Conservation (phyloP, 192 early-diverging fungal species). For the Backusella psychrophila region DNA sequence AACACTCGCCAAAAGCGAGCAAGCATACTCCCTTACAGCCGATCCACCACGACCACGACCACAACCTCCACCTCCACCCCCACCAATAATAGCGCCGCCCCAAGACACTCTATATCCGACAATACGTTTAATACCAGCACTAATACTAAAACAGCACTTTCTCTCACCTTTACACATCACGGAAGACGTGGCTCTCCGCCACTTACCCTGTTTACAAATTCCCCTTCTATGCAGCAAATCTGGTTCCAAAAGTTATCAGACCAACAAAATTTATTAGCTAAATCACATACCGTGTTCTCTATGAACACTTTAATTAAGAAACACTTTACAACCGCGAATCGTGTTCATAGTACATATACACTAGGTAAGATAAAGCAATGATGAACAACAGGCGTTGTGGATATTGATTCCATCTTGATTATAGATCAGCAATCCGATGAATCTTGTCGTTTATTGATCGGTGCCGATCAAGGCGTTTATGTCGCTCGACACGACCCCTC, state of each 20-base stretch:
- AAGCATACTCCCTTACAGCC: conserved; percentile 30
- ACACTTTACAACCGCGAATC: conserved; percentile 46
- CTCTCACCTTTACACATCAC: conserved; percentile 74
- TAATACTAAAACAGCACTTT: conserved; percentile 34
- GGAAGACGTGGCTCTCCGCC: conserved; percentile 60
- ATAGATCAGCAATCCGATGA: background rate
- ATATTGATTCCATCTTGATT: background rate
- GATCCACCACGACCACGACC: background rate
- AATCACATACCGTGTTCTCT: conserved; percentile 46
- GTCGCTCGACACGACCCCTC: conserved; percentile 25
- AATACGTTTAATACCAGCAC: background rate
- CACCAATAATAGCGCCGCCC: background rate
- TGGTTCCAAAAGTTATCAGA: conserved; percentile 81
- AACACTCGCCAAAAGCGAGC: conserved; percentile 26
- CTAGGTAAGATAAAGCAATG: conserved; percentile 31
- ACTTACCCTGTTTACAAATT: conserved; percentile 72
- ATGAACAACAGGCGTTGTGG: no score
- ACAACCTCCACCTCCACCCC: background rate
- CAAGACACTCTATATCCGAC: background rate
- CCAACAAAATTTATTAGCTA: conserved; percentile 47
- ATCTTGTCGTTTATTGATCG: conserved; percentile 56
- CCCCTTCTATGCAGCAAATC: conserved; percentile 66
- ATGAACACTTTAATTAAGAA: conserved; percentile 46
- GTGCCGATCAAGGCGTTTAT: conserved; percentile 83
- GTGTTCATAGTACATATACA: conserved; percentile 50